Evolutionary conservation across 495 filamentous ascomycete genomes (phyloP), one percentile per base, ranked within the genome.

Genomic region (Pseudoneurospora amorphoporcata): DNA sequence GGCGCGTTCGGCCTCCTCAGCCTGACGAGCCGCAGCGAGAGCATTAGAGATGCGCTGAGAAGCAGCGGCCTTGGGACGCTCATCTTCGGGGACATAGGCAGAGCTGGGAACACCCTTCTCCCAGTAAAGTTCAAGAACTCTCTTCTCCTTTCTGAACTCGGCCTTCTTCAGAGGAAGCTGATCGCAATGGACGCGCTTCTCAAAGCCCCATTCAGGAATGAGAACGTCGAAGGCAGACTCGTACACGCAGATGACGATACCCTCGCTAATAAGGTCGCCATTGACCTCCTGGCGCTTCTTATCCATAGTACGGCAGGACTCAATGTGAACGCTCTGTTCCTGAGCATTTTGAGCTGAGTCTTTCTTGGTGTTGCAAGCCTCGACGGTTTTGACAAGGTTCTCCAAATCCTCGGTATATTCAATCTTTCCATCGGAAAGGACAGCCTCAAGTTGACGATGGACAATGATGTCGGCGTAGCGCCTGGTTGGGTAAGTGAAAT

Each of bases 131-230:
- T 99, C 95, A 69, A 99, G 84, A 39, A 98, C 88, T 72, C 95
- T 89, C 81, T 93, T 91, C 76, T 95, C 92, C 87, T 98, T 99
- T 79, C 97, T 90, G 81, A 94, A 99, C 80, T 99, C 95, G 23
- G 95, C 95, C 86, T 99, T 99, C 88, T 98, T 97, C 74, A 99
- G 84, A 16, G 95, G 95, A 75, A 99, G 87, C 85, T 98, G 95
- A 79, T 99, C 95, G 79, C 95, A 99, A 81, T 99, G 95, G 70
- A 99, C 95, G 74, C 95, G 92, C 89, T 99, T 99, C 86, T 99
- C 95, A 74, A 99, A 98, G 61, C 95, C 95, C 82, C 92, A 99
- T 77, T 99, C 96, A 37, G 95, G 96, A 79, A 99, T 98, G 73
- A 99, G 88, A 71, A 99, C 93, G 81, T 99, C 95, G 77, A 99